These are phyloP conservation scores for Fusarium sp. DNA, from an alignment of 2,329 filamentous ascomycete species.

Conservation along the genomic window DNA sequence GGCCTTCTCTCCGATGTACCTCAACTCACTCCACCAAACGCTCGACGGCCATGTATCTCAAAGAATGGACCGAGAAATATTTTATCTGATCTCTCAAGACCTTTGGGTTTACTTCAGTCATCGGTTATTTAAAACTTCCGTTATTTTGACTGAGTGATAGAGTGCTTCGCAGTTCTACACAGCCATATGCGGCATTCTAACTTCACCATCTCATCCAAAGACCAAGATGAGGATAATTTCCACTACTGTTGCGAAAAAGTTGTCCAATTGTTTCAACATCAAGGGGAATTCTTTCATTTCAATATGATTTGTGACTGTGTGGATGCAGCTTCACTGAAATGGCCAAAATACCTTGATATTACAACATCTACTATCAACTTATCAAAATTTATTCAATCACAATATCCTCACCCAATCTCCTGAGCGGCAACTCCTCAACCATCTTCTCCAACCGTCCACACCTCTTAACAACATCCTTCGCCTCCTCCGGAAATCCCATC, in stretches of 20 bases:
- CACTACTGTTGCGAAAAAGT: too few species aligned
- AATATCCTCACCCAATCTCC: slow-evolving; percentile 48
- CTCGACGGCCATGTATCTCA: neutral
- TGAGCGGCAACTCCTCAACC: slow-evolving; percentile 48
- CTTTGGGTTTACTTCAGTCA: neutral
- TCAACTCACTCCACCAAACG: neutral
- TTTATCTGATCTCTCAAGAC: neutral
- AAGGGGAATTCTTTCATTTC: too few species aligned
- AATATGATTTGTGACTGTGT: too few species aligned
- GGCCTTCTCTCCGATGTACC: slow-evolving; percentile 17
- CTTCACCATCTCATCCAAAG: too few species aligned
- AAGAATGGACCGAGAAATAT: neutral
- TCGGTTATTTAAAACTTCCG: neutral
- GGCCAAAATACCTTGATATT: slow-evolving; percentile 16
- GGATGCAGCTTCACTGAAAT: too few species aligned
- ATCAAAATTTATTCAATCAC: slow-evolving; percentile 46
- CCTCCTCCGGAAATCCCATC: slow-evolving; percentile 50
- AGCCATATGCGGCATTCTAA: too few species aligned
- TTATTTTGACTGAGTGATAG: too few species aligned
- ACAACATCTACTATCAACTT: slow-evolving; percentile 2
- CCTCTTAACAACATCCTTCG: slow-evolving; percentile 47
- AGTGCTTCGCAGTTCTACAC: too few species aligned
- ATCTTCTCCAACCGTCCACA: slow-evolving; percentile 48
- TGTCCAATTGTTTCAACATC: too few species aligned
- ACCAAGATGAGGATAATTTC: too few species aligned